Evolutionary conservation across 2,329 filamentous ascomycete genomes (phyloP).

Genomic region (Sphaceloma murrayae): DNA sequence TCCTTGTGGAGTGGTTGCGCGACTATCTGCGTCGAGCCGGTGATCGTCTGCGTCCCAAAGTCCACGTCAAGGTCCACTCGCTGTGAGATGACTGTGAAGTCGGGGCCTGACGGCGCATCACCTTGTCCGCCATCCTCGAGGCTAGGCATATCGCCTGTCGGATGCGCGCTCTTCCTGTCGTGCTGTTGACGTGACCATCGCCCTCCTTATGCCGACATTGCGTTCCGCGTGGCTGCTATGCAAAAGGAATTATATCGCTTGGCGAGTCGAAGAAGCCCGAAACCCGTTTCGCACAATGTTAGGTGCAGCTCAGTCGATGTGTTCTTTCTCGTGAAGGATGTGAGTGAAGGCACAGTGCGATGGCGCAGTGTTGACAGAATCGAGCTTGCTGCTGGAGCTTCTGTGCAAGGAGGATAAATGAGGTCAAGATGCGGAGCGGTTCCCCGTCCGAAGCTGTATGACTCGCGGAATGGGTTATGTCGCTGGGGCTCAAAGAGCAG

Average conservation of each 20-base stretch:
- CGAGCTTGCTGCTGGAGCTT: no score
- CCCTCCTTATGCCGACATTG: not conserved
- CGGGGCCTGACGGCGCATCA: conserved; percentile 27
- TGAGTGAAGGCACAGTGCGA: no score
- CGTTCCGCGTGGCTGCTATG: no score
- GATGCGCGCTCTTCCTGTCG: conserved; percentile 16
- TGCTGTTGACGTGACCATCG: conserved; percentile 11
- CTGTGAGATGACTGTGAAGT: conserved; percentile 63
- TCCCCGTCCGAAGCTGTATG: not conserved
- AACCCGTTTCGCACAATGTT: not conserved
- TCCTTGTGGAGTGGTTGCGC: conserved; percentile 55
- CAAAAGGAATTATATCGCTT: no score
- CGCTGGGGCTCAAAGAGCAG: no score
- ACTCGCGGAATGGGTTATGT: not conserved
- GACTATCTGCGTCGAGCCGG: conserved; percentile 71
- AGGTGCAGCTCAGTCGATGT: no score
- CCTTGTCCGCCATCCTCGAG: conserved; percentile 21
- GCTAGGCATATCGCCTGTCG: conserved; percentile 23
- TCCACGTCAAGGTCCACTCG: conserved; percentile 84
- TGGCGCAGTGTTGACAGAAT: no score
- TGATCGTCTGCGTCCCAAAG: conserved; percentile 64
- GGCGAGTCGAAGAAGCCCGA: no score
- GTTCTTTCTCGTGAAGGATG: no score
- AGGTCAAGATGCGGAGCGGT: no score
- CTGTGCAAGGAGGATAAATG: no score